Base-by-base conservation (phyloP, 2,329 filamentous ascomycete genomes). In the Talaromyces marneffei region DNA sequence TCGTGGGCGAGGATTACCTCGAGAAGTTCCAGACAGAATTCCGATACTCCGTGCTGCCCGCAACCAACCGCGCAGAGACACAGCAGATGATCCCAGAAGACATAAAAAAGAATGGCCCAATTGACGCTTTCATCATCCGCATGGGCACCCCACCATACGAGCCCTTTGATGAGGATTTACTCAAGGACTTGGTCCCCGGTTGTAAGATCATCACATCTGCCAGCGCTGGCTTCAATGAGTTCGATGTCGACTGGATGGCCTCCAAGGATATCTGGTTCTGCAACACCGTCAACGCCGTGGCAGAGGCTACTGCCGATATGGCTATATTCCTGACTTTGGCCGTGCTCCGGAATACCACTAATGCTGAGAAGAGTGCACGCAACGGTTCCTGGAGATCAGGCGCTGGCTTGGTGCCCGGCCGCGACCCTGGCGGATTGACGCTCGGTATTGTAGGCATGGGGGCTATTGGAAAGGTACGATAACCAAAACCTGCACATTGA, bases 361-460 rank as follows among this genome's bases (percentile, higher is more conserved):
- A 79, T 5, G 80, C 81, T 33, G 86, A 91, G 78, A 68, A 79
- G 5, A 78, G 81, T 12, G 77, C 91, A 5, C 82, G 89, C 31
- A 65, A 67, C 0, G 80, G 78, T 0, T 65, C 62, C 0, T 82
- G 78, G 78, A 75, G 73, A 56, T 75, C 77, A 8, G 84, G 85
- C 1, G 71, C 82, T 56, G 92, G 87, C 85, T 79, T 83, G 50
- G 86, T 86, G 1, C 79, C 84, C 0, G 89, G 88, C 23, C 87
- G 87, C 67, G 88, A 91, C 68, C 88, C 88, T 2, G 80, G 86
- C 72, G 87, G 85, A 35, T 91, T 91, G 74, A 77, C 85, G 1
- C 78, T 92, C 3, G 89, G 89, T 2, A 90, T 92, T 63, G 72
- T 92, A 27, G 89, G 88, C 9, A 91, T 91, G 88, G 89, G 89